Evolutionary conservation across 805 yeast species (phyloP), one percentile per base, ranked within the genome.

Genomic region (Naumovozyma baii): DNA sequence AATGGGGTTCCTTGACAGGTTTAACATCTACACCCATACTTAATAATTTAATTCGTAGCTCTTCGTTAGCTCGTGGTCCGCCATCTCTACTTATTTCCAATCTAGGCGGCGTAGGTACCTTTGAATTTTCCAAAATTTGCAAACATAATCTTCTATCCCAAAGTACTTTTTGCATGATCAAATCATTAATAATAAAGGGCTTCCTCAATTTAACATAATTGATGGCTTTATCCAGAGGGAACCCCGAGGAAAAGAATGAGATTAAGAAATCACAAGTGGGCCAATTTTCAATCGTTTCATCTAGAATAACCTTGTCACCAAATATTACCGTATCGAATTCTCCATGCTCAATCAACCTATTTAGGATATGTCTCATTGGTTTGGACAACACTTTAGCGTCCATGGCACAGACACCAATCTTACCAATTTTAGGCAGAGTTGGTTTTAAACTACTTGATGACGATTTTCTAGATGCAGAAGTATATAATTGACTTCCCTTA

Each of bases 401-500:
- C 96, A 92, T 88, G 9, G 99, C 99, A 65, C 99, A 92, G 1
- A 92, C 95, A 39, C 99, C 99, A 50, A 92, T 85, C 49, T 85
- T 88, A 31, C 98, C 97, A 47, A 88, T 76, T 48, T 73, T 77
- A 3, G 84, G 85, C 38, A 78, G 53, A 46, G 71, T 70, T 3
- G 78, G 47, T 32, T 52, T 54, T 2, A 39, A 29, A 9, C 39
- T 45, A 15, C 49, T 47, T 5, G 54, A 40, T 1, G 64, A 57
- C 2, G 59, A 45, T 33, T 50, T 58, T 31, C 62, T 47, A 3
- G 63, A 57, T 2, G 57, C 47, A 1, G 52, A 39, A 9, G 49
- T 47, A 3, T 61, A 54, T 18, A 51, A 47, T n/a, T 12, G 15
- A 13, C 14, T 14, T 12, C 7, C 15, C 31, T 8, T 5, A 14